Percentiles rank a stretch among this genome's conserved stretches.
Evolutionary conservation across 306 rosid species (phyloP).

Genomic region (Cucurbita moschata): DNA sequence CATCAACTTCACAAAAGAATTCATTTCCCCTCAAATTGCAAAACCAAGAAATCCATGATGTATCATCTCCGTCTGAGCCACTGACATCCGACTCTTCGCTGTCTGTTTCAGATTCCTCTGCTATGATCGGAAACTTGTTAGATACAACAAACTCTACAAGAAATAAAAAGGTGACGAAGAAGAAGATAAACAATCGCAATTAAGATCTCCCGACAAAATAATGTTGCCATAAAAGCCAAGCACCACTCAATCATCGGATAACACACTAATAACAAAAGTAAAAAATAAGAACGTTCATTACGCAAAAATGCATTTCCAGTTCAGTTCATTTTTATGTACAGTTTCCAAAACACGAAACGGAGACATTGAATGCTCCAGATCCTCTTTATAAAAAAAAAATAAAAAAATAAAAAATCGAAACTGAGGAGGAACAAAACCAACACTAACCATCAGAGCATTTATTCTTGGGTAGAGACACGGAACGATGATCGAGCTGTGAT

Average conservation of each 20-base stretch:
- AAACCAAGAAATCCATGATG: constrained; percentile 98
- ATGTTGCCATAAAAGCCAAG: background rate
- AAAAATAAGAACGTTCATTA: background rate
- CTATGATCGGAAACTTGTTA: constrained; percentile 8
- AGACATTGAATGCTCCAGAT: background rate
- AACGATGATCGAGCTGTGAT: constrained; percentile 43
- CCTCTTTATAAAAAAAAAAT: background rate
- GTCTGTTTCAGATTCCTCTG: constrained; percentile 96
- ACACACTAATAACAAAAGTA: background rate
- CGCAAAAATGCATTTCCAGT: background rate
- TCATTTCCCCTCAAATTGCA: constrained; percentile 97
- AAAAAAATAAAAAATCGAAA: background rate
- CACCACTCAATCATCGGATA: background rate
- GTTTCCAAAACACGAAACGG: background rate
- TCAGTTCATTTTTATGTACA: background rate
- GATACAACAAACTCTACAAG: background rate
- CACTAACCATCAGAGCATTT: constrained; percentile 42
- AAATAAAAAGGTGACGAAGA: background rate
- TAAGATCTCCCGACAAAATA: background rate
- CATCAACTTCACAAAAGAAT: constrained; percentile 93
- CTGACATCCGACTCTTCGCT: constrained; percentile 96
- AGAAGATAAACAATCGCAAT: background rate
- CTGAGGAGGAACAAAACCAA: background rate
- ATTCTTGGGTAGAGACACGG: constrained; percentile 31
- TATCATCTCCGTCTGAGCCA: constrained; percentile 94